Conservation (phyloP, 768 basidiomycete genomes). For the Coprinopsis sp. region DNA sequence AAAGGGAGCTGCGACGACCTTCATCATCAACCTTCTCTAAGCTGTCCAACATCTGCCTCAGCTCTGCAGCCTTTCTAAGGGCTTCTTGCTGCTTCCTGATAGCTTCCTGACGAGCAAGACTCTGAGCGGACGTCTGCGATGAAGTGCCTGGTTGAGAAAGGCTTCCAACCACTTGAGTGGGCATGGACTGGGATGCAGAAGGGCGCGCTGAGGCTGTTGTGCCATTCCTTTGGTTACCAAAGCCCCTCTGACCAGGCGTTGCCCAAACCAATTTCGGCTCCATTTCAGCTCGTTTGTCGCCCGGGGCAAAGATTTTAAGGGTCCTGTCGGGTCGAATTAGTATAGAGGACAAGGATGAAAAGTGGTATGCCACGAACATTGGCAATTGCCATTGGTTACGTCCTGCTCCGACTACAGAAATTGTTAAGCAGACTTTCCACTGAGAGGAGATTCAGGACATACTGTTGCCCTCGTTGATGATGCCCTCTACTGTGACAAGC, state of each 20-base stretch:
- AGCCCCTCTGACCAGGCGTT: slow-evolving; percentile 62
- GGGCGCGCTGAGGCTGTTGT: no score
- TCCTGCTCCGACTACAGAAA: slow-evolving; percentile 37
- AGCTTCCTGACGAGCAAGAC: slow-evolving; percentile 38
- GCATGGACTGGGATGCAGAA: no score
- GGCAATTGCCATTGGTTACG: slow-evolving; percentile 48
- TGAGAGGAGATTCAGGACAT: slow-evolving; percentile 12
- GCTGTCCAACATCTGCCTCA: slow-evolving; percentile 55
- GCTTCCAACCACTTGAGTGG: no score
- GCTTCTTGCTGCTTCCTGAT: slow-evolving; percentile 46
- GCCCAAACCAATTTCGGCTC: slow-evolving; percentile 73
- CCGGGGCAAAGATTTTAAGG: slow-evolving; percentile 65
- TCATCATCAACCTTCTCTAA: slow-evolving; percentile 80
- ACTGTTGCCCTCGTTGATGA: slow-evolving; percentile 67
- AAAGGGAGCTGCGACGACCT: slow-evolving; percentile 59
- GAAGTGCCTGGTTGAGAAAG: no score
- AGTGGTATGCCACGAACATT: slow-evolving; percentile 43
- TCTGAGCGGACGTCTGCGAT: slow-evolving; percentile 17
- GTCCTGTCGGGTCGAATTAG: slow-evolving; percentile 36
- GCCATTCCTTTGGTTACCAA: no score
- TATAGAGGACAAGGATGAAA: background rate
- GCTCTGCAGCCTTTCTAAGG: slow-evolving; percentile 58
- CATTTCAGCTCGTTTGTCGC: slow-evolving; percentile 52
- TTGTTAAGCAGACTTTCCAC: slow-evolving; percentile 6
- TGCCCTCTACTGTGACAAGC: slow-evolving; percentile 67